phyloP scores from a whole-genome alignment of 225 moss, liverwort and hornwort species.

The Lunularia cruciata region DNA sequence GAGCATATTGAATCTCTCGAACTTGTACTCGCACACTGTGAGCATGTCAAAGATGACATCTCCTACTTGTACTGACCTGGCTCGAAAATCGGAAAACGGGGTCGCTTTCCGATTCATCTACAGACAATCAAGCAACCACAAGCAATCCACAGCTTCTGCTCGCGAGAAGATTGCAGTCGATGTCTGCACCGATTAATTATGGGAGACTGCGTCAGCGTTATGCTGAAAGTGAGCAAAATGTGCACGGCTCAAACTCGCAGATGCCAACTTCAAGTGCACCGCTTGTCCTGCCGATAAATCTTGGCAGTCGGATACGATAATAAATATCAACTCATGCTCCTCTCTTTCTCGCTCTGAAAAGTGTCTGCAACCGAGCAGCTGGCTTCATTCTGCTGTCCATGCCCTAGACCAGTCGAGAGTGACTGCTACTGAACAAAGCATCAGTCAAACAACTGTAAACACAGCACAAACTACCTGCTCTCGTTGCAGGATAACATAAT shows the following conservation, averaged over 20 bases:
- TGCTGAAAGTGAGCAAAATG: neutral
- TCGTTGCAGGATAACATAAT: no score
- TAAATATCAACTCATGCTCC: neutral
- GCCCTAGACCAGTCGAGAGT: neutral
- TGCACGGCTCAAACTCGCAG: constrained; percentile 5
- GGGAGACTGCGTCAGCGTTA: neutral
- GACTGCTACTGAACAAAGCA: neutral
- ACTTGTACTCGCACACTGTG: neutral
- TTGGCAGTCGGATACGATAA: neutral
- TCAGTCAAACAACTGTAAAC: neutral
- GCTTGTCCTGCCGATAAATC: neutral
- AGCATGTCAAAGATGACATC: neutral
- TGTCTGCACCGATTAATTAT: neutral
- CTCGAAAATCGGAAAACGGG: neutral
- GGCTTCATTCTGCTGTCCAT: constrained; percentile 4
- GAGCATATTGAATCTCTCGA: no score
- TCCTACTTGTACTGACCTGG: neutral
- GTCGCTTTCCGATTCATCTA: neutral
- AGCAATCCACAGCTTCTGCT: neutral
- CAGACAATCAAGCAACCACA: no score
- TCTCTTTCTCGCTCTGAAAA: neutral
- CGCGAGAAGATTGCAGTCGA: neutral
- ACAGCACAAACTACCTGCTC: neutral
- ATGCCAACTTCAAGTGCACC: neutral
- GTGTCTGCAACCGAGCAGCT: neutral